phyloP scores from a whole-genome alignment of 768 basidiomycete species.

The Auriscalpium vulgare region DNA sequence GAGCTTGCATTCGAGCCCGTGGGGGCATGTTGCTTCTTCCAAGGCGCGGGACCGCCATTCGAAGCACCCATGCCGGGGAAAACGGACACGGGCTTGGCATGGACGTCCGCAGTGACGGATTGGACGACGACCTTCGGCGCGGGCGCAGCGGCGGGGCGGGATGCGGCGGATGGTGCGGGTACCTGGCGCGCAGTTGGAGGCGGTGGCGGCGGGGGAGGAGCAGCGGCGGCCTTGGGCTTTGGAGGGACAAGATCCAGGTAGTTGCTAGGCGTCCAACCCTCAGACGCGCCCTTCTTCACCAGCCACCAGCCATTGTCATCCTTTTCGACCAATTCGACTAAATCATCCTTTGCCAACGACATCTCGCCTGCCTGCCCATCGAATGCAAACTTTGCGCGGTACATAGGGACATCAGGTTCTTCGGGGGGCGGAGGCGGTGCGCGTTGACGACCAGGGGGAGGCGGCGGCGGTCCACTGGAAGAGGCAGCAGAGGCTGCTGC shows the following conservation, averaged over 20 bases:
- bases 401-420: conserved; percentile 64
- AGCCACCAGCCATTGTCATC: conserved; percentile 98
- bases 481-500: conserved; percentile 30
- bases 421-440: conserved; percentile 45
- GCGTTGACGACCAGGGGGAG: conserved; percentile 27
- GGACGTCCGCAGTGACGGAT: conserved; percentile 45
- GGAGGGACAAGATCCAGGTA: conserved; percentile 79
- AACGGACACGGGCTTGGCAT: conserved; percentile 74
- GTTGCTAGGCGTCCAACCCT: conserved; percentile 95
- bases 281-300: conserved; percentile 69
- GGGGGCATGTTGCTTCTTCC: conserved; percentile 48
- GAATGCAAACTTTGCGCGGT: conserved; percentile 89
- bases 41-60: conserved; percentile 65
- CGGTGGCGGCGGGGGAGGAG: conserved; percentile 45
- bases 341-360: conserved; percentile 80
- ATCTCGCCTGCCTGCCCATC: conserved; percentile 91
- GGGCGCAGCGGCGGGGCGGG: conserved; percentile 10
- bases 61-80: conserved; percentile 67
- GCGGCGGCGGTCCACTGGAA: conserved; percentile 36
- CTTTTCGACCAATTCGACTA: conserved; percentile 88
- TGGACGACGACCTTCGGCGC: conserved; percentile 22
- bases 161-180: conserved; percentile 13
- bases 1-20: conserved; percentile 22
- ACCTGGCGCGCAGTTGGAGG: conserved; percentile 34
- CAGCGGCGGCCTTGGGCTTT: conserved; percentile 59